A percentile compares a stretch with the other conserved stretches of the same genome.
These are phyloP conservation scores for Globisporangium canariense DNA, from an alignment of 352 stramenopile species.

Conservation along the genomic window DNA sequence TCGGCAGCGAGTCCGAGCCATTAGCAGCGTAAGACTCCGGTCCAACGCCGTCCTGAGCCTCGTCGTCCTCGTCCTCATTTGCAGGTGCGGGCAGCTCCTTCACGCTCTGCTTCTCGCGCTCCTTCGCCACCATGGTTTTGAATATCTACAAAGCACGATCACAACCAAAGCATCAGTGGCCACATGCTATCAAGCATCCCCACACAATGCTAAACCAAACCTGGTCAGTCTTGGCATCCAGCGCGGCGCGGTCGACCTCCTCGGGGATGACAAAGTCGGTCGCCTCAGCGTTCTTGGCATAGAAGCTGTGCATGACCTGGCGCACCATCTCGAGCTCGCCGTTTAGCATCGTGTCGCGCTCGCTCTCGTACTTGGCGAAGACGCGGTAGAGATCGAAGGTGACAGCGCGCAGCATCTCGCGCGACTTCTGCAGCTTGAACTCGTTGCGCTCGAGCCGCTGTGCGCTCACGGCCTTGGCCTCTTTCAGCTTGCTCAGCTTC, in stretches of 20 bases:
- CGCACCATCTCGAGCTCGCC: constrained; percentile 79
- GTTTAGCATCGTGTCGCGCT: constrained; percentile 71
- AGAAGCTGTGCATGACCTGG: constrained; percentile 79
- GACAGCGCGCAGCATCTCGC: constrained; percentile 38
- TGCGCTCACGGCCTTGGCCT: constrained; percentile 12
- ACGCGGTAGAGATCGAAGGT: constrained; percentile 70
- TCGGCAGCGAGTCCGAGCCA: constrained; percentile 1
- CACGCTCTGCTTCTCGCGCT: constrained; percentile 34
- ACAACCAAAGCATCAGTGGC: not conserved
- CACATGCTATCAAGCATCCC: not conserved
- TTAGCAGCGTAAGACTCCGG: constrained; percentile 4
- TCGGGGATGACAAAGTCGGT: constrained; percentile 63
- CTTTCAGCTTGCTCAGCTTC: constrained; percentile 41
- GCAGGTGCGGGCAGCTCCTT: constrained; percentile 22
- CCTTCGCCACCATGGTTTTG: constrained; percentile 55
- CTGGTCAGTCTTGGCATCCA: constrained; percentile 48
- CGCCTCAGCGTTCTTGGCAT: constrained; percentile 65
- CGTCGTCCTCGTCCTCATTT: constrained; percentile 9
- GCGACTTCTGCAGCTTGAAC: constrained; percentile 46
- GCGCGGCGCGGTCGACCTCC: constrained; percentile 42
- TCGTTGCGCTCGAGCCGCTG: constrained; percentile 57
- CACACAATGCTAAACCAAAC: constrained; percentile 11
- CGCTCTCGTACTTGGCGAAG: constrained; percentile 76
- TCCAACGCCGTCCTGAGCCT: constrained; percentile 4
- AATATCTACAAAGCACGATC: constrained; percentile 27